phyloP scores from a whole-genome alignment of 352 stramenopile species.

The Lagenidium sp. region DNA sequence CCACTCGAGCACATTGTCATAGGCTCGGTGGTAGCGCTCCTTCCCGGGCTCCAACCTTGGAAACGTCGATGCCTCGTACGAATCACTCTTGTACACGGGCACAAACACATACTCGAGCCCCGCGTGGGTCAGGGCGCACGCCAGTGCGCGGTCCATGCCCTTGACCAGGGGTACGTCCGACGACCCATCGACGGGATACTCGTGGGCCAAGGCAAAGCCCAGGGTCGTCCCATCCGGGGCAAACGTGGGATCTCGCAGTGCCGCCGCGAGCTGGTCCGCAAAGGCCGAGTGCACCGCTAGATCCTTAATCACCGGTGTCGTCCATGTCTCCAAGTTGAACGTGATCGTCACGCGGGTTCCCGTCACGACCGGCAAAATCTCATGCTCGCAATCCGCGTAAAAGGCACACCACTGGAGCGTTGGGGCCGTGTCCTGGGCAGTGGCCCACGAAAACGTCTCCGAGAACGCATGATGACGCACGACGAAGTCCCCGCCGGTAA shows the following conservation, averaged over 20 bases:
- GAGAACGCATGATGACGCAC: no score
- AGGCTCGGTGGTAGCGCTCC: not conserved
- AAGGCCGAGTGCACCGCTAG: no score
- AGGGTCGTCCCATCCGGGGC: conserved; percentile 4
- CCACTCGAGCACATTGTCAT: no score
- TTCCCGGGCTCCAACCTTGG: not conserved
- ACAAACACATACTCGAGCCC: conserved; percentile 8
- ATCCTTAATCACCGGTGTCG: no score
- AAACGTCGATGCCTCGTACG: not conserved
- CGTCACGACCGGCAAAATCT: conserved; percentile 3
- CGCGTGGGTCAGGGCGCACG: conserved; percentile 2
- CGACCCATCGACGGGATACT: not conserved
- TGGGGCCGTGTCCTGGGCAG: no score
- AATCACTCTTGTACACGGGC: conserved; percentile 3
- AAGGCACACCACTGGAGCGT: conserved; percentile 15
- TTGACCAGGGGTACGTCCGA: conserved; percentile 8
- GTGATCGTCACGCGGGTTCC: conserved; percentile 11
- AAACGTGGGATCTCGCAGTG: conserved; percentile 1
- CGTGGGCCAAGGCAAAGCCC: conserved; percentile 6
- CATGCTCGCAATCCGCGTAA: conserved; percentile 13
- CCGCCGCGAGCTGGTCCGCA: not conserved
- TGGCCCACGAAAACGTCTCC: no score
- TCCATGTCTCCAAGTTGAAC: conserved; percentile 3
- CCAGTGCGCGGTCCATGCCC: conserved; percentile 2
- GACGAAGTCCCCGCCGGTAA: no score